A percentile compares a stretch with the other conserved stretches of the same genome.
phyloP scores from a whole-genome alignment of 1,139 yeast genomes.

The Saccharomyces uvarum region DNA sequence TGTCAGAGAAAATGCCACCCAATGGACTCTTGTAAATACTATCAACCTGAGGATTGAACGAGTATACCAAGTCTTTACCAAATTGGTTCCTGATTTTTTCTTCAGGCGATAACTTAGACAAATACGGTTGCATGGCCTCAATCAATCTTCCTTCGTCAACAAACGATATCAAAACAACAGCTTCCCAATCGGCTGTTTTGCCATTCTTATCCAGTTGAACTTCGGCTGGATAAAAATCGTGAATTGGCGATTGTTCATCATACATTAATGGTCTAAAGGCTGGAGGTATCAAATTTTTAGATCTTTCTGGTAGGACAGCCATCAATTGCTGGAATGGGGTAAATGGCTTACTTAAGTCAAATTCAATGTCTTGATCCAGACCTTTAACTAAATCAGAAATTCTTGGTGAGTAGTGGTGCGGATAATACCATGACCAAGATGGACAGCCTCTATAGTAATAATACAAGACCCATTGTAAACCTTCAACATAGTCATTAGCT shows the following conservation, averaged over 20 bases:
- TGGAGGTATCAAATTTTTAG: slow-evolving; percentile 69
- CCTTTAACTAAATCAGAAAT: slow-evolving; percentile 79
- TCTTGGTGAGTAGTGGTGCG: slow-evolving; percentile 86
- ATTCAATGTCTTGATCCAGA: slow-evolving; percentile 50
- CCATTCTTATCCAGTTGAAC: slow-evolving; percentile 91
- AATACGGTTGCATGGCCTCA: slow-evolving; percentile 61
- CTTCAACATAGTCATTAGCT: slow-evolving; percentile 83
- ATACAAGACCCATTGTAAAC: slow-evolving; percentile 89
- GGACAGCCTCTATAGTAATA: slow-evolving; percentile 86
- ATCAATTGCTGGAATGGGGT: slow-evolving; percentile 92
- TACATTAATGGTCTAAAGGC: slow-evolving; percentile 78
- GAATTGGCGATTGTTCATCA: slow-evolving; percentile 81
- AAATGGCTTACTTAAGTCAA: slow-evolving; percentile 71
- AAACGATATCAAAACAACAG: slow-evolving; percentile 89
- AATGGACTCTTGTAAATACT: slow-evolving; percentile 67
- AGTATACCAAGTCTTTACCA: slow-evolving; percentile 62
- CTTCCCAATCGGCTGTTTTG: slow-evolving; percentile 96
- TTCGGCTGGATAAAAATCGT: slow-evolving; percentile 82
- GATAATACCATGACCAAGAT: slow-evolving; percentile 92
- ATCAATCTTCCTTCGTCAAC: slow-evolving; percentile 76
- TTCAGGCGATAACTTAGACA: slow-evolving; percentile 52
- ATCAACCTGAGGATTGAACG: slow-evolving; percentile 70
- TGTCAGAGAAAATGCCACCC: slow-evolving; percentile 68
- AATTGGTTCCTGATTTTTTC: slow-evolving; percentile 67
- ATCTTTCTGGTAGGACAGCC: slow-evolving; percentile 96